Evolutionary conservation across 495 filamentous ascomycete genomes (phyloP), one percentile per base, ranked within the genome.

Genomic region (Xylaria palmicola): DNA sequence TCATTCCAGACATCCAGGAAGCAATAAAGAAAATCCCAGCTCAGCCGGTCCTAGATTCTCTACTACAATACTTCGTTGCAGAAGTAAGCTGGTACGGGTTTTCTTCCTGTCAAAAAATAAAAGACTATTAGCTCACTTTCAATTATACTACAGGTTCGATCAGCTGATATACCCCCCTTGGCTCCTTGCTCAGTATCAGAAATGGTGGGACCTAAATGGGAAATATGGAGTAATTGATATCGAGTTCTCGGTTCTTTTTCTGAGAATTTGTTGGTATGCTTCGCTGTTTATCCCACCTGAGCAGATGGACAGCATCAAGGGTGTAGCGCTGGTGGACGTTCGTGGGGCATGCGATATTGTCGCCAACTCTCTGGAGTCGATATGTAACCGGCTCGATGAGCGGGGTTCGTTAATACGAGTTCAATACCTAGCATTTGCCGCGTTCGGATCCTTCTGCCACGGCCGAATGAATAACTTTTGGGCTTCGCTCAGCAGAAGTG

Each of bases 31-130:
- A 40, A 9, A 70, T 72, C 40, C 68, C 66, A 13, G 30, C 40
- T 13, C 66, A 68, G 10, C 63, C 41, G 1, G 64, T 72, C 40
- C 34, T 74, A 0, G 72, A 74, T 51, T 64, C 68, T 45, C 48
- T 74, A 8, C 26, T 74, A 3, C 60, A 69, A 45, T 69, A 69
- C 59, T 74, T 66, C 62, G 51, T 71, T 8, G 17, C 30, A 12
- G 68, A 72, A 22, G 41, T 74, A 6, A 70, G 72, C 47, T 72
- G 70, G 68, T 67, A 39, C 27, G 63, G 27, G 22, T n/a, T n/a
- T 27, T 27, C 24, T 17, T 5, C 45, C 45, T 26, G n/a, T n/a
- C n/a, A n/a, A n/a, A n/a, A n/a, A n/a, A n/a, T n/a, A n/a, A n/a
- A n/a, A n/a, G n/a, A n/a, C n/a, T n/a, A n/a, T n/a, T n/a, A n/a